Percentiles rank a stretch among this genome's conserved stretches.
phyloP scores from a whole-genome alignment of 805 yeast species.

The Nakazawaea siamensis region DNA sequence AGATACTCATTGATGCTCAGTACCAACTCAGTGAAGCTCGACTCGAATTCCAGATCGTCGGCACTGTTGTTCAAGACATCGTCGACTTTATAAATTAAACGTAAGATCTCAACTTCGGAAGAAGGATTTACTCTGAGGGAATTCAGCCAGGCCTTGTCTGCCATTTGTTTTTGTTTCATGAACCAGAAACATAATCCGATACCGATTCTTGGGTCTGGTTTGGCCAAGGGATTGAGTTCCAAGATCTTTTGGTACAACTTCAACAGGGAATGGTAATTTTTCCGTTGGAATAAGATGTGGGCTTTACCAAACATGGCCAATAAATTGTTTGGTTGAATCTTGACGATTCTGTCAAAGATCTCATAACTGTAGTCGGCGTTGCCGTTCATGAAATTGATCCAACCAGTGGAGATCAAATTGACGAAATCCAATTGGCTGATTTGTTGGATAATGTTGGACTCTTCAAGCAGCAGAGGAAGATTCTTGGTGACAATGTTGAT shows the following conservation, averaged over 20 bases:
- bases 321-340: slow-evolving; percentile 50
- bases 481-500: slow-evolving; percentile 34
- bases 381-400: slow-evolving; percentile 47
- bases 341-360: slow-evolving; percentile 54
- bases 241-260: slow-evolving; percentile 79
- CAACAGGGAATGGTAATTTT: slow-evolving; percentile 65
- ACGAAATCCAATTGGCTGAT: slow-evolving; percentile 51
- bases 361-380: slow-evolving; percentile 66
- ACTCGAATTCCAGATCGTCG: slow-evolving; percentile 53
- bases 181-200: slow-evolving; percentile 93
- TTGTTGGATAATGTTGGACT: slow-evolving; percentile 25
- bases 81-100: slow-evolving; percentile 64
- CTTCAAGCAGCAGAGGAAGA: slow-evolving; percentile 15
- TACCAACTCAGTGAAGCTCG: slow-evolving; percentile 52
- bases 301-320: slow-evolving; percentile 82
- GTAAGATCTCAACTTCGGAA: slow-evolving; percentile 52
- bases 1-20: slow-evolving; percentile 33
- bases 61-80: slow-evolving; percentile 46
- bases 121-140: slow-evolving; percentile 56
- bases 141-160: slow-evolving; percentile 77
- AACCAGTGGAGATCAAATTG: slow-evolving; percentile 59
- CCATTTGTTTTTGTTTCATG: slow-evolving; percentile 69
- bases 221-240: slow-evolving; percentile 63
- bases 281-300: slow-evolving; percentile 63
- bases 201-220: slow-evolving; percentile 93